phyloP scores from a whole-genome alignment of 768 basidiomycete genomes.

The Tephrocybe sp. region DNA sequence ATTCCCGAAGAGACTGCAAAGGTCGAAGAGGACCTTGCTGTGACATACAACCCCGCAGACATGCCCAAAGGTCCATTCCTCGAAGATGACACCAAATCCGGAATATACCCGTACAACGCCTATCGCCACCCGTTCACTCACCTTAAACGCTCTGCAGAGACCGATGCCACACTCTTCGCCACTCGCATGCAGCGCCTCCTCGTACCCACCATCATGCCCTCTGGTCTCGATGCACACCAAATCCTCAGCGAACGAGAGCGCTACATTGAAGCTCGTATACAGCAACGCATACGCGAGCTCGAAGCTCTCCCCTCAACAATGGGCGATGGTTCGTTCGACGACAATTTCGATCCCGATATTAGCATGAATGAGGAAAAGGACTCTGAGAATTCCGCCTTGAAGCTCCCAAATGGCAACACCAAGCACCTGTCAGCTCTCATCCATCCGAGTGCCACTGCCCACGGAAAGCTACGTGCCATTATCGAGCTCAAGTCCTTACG shows the following conservation, averaged over 20 bases:
- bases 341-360: conserved; percentile 35
- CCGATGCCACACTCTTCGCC: conserved; percentile 59
- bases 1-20: conserved; percentile 46
- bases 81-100: conserved; percentile 76
- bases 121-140: conserved; percentile 82
- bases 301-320: conserved; percentile 76
- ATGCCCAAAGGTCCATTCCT: conserved; percentile 72
- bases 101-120: conserved; percentile 91
- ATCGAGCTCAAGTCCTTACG: conserved; percentile 92
- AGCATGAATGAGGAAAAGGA: conserved; percentile 45
- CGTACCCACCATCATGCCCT: conserved; percentile 86
- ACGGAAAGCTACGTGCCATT: conserved; percentile 83
- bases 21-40: conserved; percentile 49
- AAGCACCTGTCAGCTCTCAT: conserved; percentile 33
- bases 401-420: conserved; percentile 23
- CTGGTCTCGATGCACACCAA: conserved; percentile 89
- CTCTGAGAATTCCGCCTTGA: conserved; percentile 27
- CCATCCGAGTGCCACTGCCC: conserved; percentile 60
- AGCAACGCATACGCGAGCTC: conserved; percentile 86
- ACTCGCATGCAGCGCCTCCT: conserved; percentile 78
- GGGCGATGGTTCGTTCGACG: conserved; percentile 69
- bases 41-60: conserved; percentile 51
- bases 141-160: conserved; percentile 61
- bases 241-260: conserved; percentile 90
- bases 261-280: conserved; percentile 84